Conservation (phyloP, 176 grass and related monocot genomes). For the Hordeum marinum region DNA sequence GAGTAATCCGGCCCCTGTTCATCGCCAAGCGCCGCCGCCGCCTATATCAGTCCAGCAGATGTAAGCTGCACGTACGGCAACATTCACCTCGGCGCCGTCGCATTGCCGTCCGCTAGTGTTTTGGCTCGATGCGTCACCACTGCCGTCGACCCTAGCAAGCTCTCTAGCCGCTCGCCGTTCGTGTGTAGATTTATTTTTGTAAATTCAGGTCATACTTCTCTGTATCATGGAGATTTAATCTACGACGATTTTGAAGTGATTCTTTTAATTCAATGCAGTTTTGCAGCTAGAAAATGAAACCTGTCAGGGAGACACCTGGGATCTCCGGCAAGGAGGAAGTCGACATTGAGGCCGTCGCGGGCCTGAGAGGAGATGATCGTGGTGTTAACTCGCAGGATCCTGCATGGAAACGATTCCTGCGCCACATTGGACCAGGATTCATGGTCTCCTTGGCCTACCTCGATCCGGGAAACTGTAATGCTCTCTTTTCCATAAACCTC, state of each 20-base stretch:
- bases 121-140: background rate
- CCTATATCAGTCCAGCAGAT: background rate
- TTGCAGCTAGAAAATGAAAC: background rate
- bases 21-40: background rate
- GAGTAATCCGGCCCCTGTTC: background rate
- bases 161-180: background rate
- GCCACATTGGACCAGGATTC: slow-evolving; percentile 78
- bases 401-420: slow-evolving; percentile 60
- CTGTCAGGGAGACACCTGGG: background rate
- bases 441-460: slow-evolving; percentile 82
- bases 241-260: background rate
- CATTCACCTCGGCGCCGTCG: background rate
- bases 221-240: background rate
- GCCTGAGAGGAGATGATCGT: background rate
- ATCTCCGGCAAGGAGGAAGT: background rate
- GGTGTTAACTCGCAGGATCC: slow-evolving; percentile 30
- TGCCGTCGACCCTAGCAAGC: background rate
- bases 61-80: background rate
- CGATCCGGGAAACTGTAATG: slow-evolving; percentile 78
- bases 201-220: background rate
- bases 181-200: background rate
- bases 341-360: background rate
- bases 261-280: background rate
- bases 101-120: background rate
- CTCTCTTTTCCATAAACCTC: background rate